Evolutionary conservation across 2,329 filamentous ascomycete genomes (phyloP), one percentile per base, ranked within the genome.

Genomic region (Ambrosiella beaveri): DNA sequence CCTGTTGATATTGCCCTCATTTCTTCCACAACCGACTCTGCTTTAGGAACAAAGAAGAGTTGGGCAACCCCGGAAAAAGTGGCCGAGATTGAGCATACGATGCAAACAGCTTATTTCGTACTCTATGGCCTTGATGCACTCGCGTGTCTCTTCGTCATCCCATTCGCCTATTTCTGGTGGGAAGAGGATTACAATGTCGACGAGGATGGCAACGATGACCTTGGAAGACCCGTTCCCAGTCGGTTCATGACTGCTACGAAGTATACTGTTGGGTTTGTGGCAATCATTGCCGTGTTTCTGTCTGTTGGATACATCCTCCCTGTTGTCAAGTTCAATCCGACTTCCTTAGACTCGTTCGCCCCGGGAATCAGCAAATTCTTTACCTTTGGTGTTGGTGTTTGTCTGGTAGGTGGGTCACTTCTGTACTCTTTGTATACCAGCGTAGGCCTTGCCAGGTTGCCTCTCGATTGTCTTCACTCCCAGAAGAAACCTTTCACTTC

Each of bases 141-240:
- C 5, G 79, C 98, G 9, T 98, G 93, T 66, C 75, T 98, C 51
- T 69, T 97, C 15, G 79, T 95, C 50, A 85, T 97, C 17, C 93
- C 93, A 0, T 98, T 98, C 67, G 85, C 90, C 53, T 98, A 98
- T 73, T 98, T 98, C 69, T 96, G 86, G 82, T 93, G 95, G 66
- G 93, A 98, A 69, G 93, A 97, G 70, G 95, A 95, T 63, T 91
- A 96, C 65, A 89, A 96, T 71, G 84, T 91, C 17, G 55, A 54
- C 17, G 89, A 89, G 61, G 87, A 95, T 65, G 86, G 88, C 11
- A 9, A 17, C 15, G 38, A 54, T 19, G 38, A 54, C 12, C 53
- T 44, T 38, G 81, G 80, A 84, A 90, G 67, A 85, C 85, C 1
- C 70, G 85, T 60, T 77, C 52, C 75, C 6, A 79, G 81, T 65